Percentiles rank a stretch among this genome's conserved stretches.
Evolutionary conservation across 176 grass and related monocot species (phyloP).

Genomic region (Neostapfia colusana): DNA sequence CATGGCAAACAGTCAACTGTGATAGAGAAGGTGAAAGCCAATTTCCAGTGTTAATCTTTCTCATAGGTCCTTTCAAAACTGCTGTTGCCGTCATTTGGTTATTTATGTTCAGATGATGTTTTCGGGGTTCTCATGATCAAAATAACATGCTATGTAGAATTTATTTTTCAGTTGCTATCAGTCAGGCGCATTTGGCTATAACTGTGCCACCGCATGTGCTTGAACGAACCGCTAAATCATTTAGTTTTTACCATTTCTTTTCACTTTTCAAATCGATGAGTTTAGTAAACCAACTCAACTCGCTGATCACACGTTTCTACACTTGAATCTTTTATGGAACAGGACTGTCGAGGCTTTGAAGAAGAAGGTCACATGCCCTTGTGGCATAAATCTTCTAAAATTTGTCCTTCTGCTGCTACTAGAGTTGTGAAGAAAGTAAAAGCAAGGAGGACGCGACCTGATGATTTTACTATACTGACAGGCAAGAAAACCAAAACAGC

Average conservation of each 20-base stretch:
- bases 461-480: conserved; percentile 12
- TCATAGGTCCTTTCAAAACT: too few species aligned
- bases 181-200: background rate
- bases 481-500: conserved; percentile 35
- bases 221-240: too few species aligned
- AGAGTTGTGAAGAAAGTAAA: conserved; percentile 33
- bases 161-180: too few species aligned
- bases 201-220: background rate
- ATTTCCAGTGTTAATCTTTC: background rate
- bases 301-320: background rate
- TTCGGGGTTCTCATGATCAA: background rate
- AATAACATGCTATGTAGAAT: background rate
- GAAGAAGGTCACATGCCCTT: background rate
- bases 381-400: background rate
- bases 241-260: background rate
- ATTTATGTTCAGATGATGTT: background rate
- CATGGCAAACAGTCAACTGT: conserved; percentile 9
- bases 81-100: background rate
- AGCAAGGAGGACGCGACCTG: background rate
- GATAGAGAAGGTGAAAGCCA: too few species aligned
- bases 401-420: conserved; percentile 1
- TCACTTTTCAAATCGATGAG: conserved; percentile 21
- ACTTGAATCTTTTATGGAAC: conserved; percentile 20
- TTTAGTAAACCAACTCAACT: background rate
- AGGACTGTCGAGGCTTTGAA: background rate